Base-by-base conservation (phyloP, 768 basidiomycete genomes). In the Cubamyces lactineus region DNA sequence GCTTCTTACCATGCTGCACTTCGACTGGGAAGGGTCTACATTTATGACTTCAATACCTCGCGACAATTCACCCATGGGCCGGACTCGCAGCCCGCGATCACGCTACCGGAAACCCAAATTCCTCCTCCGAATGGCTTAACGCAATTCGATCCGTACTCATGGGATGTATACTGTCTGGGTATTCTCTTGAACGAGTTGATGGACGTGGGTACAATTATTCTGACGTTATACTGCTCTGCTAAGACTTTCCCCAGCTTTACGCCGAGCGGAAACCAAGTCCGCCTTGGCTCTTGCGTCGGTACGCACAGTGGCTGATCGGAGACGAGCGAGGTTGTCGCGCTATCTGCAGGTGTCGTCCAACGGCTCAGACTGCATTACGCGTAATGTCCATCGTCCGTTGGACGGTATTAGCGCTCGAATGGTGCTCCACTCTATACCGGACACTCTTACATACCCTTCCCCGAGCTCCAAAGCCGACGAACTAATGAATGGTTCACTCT, bases 1-100 rank as follows among this genome's bases (percentile, higher is more conserved):
- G 5, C 46, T 7, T 4, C 24, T 9, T 24, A 24, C 23, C 19
- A 47, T 17, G 19, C 12, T 5, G 9, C 19, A 8, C 23, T 47
- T 4, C 19, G 9, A 5, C 19, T 26, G 8, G 26, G 42, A 4
- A 43, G 42, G 23, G 13, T 43, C 19, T 54, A 54, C 53, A 42
- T 54, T 41, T 42, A 42, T 23, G 53, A 54, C 42, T 54, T 54
- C 41, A 19, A 43, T n/a, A 54, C 21, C 7, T 54, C 53, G 13
- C 42, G 23, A 15, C 41, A 26, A 2, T 40, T 54, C 26, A 16
- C 42, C 13, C 24, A 5, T 2, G 42, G 16, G 8, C 54, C 54
- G 13, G 53, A 43, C 1, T 7, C 0, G 1, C 53, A 54, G 26
- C 40, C 7, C 16, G 53, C 53, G 5, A 54, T 54, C 21, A 13